These are phyloP conservation scores for Echinosophora koreensis DNA, from an alignment of 306 rosid genomes.

Conservation along the genomic window DNA sequence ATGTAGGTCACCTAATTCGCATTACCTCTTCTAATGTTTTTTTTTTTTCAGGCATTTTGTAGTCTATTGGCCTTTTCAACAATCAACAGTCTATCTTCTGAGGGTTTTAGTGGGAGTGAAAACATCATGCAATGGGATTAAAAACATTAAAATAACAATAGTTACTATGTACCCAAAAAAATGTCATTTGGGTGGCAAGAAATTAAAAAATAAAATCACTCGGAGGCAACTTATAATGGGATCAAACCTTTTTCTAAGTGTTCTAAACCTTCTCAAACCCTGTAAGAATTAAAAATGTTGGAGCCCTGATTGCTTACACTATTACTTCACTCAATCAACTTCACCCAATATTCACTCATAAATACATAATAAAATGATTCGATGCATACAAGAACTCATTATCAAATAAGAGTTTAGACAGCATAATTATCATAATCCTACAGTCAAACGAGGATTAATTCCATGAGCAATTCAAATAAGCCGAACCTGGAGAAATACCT, in stretches of 20 bases:
- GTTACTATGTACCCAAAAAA: too few species aligned
- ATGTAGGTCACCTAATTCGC: too few species aligned
- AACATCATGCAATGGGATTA: neutral
- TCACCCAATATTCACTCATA: neutral
- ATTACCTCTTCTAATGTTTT: too few species aligned
- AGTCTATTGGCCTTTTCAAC: too few species aligned
- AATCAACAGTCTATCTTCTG: neutral
- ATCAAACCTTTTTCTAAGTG: neutral
- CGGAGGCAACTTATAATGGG: neutral
- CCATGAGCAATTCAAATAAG: too few species aligned
- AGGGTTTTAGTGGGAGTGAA: neutral
- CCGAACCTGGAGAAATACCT: neutral
- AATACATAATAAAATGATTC: neutral
- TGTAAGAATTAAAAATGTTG: neutral
- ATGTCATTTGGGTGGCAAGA: too few species aligned
- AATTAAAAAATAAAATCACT: too few species aligned
- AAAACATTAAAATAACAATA: neutral
- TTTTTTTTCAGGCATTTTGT: neutral
- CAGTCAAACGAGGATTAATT: too few species aligned
- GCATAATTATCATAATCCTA: too few species aligned
- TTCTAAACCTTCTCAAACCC: too few species aligned
- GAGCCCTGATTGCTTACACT: neutral
- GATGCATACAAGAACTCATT: neutral
- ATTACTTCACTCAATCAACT: neutral
- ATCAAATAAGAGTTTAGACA: neutral